Percentiles rank a stretch among this genome's conserved stretches.
phyloP scores from a whole-genome alignment of 2,329 filamentous ascomycete species.

The Botrytis elliptica region DNA sequence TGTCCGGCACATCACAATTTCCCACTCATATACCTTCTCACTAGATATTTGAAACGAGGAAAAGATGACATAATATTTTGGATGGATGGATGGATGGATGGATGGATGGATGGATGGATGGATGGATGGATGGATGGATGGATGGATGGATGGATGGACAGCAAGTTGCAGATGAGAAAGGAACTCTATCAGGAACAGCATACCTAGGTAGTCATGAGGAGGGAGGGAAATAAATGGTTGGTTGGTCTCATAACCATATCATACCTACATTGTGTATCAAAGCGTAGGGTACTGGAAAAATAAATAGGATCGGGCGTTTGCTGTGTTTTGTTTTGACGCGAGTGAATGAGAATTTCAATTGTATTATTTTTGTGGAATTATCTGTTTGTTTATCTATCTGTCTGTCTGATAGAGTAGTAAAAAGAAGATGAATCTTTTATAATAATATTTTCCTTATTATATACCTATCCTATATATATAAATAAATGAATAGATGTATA shows the following conservation, averaged over 20 bases:
- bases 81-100: conserved; percentile 11
- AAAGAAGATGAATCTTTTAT: neutral
- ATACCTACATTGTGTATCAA: neutral
- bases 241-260: neutral
- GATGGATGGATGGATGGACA: neutral
- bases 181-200: neutral
- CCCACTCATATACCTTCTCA: conserved; percentile 18
- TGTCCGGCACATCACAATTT: conserved; percentile 20
- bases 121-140: conserved; percentile 10
- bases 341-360: neutral
- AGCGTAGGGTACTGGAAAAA: neutral
- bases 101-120: neutral
- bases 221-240: neutral
- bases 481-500: too few species aligned
- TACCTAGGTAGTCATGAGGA: neutral
- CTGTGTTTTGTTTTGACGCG: neutral
- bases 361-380: neutral
- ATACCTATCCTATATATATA: too few species aligned
- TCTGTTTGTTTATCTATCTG: neutral
- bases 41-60: conserved; percentile 19
- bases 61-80: conserved; percentile 12
- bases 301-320: conserved; percentile 8
- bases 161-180: neutral
- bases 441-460: too few species aligned
- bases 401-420: neutral